Conservation (phyloP, 768 basidiomycete species). For the Rhodotorula taiwanensis region DNA sequence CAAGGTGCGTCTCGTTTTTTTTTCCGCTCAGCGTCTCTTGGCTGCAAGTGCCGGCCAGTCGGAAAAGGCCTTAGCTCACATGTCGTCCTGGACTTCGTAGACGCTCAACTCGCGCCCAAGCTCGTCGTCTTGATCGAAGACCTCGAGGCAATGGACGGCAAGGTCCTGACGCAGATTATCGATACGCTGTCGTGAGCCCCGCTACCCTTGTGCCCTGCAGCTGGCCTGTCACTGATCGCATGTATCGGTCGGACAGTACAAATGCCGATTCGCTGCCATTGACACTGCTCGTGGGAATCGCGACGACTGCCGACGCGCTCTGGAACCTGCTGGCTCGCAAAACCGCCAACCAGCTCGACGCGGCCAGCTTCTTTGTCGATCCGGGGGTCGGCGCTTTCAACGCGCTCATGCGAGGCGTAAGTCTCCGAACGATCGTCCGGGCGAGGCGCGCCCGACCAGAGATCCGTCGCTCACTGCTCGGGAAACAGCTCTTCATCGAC, state of each 20-base stretch:
- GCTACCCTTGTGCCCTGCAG: too few species aligned
- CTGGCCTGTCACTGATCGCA: too few species aligned
- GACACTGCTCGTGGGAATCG: conserved; percentile 30
- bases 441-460: too few species aligned
- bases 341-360: conserved; percentile 20
- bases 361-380: conserved; percentile 27
- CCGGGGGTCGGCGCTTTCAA: conserved; percentile 32
- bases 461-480: too few species aligned
- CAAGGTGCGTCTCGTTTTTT: not conserved
- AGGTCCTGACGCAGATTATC: conserved; percentile 21
- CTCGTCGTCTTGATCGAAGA: conserved; percentile 31
- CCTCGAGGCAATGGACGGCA: conserved; percentile 33
- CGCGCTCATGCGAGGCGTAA: conserved; percentile 22
- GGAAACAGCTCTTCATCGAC: conserved; percentile 29
- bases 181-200: conserved; percentile 11
- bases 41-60: too few species aligned
- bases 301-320: conserved; percentile 17
- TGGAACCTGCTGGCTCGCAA: conserved; percentile 7
- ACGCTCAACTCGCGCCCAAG: not conserved
- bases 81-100: not conserved
- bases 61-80: not conserved
- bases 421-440: not conserved
- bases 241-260: not conserved
- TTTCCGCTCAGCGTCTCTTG: too few species aligned
- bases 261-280: conserved; percentile 14